Base-by-base conservation (phyloP, 805 yeast genomes). In the Kuraishia floccosa region DNA sequence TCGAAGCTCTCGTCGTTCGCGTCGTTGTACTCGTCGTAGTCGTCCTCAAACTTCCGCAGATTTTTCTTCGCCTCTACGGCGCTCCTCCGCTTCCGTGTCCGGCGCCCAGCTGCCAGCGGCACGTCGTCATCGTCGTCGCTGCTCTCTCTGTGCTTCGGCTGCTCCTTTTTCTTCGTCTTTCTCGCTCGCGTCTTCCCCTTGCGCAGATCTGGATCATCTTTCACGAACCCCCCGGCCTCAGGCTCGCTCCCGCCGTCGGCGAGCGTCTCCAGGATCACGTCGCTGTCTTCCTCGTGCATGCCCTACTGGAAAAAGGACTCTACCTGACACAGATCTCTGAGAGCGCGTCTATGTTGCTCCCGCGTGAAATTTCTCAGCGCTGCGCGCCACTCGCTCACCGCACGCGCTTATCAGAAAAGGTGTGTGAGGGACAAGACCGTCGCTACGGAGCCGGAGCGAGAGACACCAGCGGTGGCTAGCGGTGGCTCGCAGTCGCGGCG, bases 171-270 rank as follows among this genome's bases (percentile, higher is more conserved):
- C 30, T 24, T 25, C 23, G 37, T 35, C 22, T 33, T 33, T 10
- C 25, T 30, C n/a, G n/a, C n/a, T n/a, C n/a, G n/a, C n/a, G n/a
- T n/a, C n/a, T n/a, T n/a, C n/a, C n/a, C n/a, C n/a, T n/a, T n/a
- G 26, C 37, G 35, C 13, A 39, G 25, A 15, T 46, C 46, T 8
- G 59, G 57, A 36, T 63, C 68, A 38, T 58, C 54, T 6, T 47
- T 45, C 3, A 64, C 42, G 37, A 65, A 64, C 13, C 69, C 71
- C 6, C 69, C 72, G n/a, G 39, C 55, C 9, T 12, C 33, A 21
- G 25, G 36, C 8, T 30, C 36, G 4, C 24, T 17, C 9, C 31
- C 39, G 13, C 22, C 24, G 17, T 27, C 23, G 10, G 26, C 26
- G 27, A 27, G 24, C 10, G 14, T 10, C 24, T 29, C 20, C 24